These are phyloP conservation scores for Chamaecyparis obtusa DNA, from an alignment of 75 land plant genomes.

Conservation along the genomic window DNA sequence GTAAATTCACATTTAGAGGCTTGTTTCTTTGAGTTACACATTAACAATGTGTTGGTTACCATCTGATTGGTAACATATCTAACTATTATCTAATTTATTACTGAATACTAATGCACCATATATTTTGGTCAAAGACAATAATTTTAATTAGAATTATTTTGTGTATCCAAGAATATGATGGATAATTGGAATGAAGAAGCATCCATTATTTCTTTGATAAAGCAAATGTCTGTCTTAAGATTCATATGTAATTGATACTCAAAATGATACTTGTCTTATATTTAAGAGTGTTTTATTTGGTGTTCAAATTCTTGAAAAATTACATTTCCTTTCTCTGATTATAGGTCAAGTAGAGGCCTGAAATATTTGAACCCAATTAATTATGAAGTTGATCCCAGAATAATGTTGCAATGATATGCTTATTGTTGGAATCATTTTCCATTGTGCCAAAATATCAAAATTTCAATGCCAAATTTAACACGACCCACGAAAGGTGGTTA, in stretches of 20 bases:
- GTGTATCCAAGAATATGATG: neutral
- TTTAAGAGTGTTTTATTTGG: too few relatives aligned
- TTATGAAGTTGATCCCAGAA: too few relatives aligned
- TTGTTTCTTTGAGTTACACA: neutral
- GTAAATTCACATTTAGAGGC: constrained; percentile 46
- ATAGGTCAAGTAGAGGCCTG: too few relatives aligned
- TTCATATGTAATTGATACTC: neutral
- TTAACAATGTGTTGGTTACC: neutral
- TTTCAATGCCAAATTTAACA: too few relatives aligned
- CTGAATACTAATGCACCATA: neutral
- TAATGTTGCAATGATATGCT: too few relatives aligned
- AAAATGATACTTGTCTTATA: neutral
- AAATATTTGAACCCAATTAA: too few relatives aligned
- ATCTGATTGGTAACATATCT: neutral
- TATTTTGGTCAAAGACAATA: neutral
- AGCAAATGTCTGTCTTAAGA: neutral
- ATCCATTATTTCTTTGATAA: neutral
- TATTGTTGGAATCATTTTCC: too few relatives aligned
- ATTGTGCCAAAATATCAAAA: too few relatives aligned
- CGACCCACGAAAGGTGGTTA: too few relatives aligned
- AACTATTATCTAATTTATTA: neutral
- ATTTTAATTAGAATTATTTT: neutral
- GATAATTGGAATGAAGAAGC: neutral
- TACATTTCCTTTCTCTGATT: neutral
- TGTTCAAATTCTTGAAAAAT: too few relatives aligned